These are phyloP conservation scores for Calocera viscosa DNA, from an alignment of 768 basidiomycete species.

Conservation along the genomic window DNA sequence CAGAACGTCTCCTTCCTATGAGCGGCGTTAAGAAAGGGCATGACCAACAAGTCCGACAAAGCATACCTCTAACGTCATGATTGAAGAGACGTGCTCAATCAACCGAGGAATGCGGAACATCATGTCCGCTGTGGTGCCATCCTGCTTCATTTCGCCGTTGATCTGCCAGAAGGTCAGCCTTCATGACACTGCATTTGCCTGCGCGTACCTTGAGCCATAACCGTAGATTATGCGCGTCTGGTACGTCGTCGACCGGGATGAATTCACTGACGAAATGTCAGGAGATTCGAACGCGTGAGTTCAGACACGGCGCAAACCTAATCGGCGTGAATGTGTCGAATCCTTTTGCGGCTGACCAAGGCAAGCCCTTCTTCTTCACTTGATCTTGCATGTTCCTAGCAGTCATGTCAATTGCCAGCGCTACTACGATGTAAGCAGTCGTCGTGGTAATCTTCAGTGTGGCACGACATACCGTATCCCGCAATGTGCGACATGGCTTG, in stretches of 20 bases:
- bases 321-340: constrained; percentile 95
- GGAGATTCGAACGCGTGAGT: background rate
- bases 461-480: constrained; percentile 60
- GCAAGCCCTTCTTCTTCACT: constrained; percentile 85
- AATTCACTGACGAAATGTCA: constrained; percentile 42
- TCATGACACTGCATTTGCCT: too few species aligned
- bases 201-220: constrained; percentile 56
- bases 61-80: constrained; percentile 87
- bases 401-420: constrained; percentile 91
- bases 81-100: constrained; percentile 82
- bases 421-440: constrained; percentile 31
- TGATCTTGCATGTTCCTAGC: constrained; percentile 89
- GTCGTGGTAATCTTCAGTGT: background rate
- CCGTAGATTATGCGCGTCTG: constrained; percentile 61
- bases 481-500: constrained; percentile 70
- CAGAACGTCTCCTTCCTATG: constrained; percentile 79
- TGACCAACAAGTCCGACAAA: constrained; percentile 14
- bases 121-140: constrained; percentile 79
- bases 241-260: constrained; percentile 58
- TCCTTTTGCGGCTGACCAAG: constrained; percentile 94
- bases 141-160: constrained; percentile 71
- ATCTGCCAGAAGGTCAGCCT: constrained; percentile 37
- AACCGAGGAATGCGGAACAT: constrained; percentile 80
- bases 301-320: constrained; percentile 39
- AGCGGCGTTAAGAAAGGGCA: background rate